A percentile compares a stretch with the other conserved stretches of the same genome.
Evolutionary conservation across 2,329 filamentous ascomycete genomes (phyloP).

Genomic region (Clonostachys solani): DNA sequence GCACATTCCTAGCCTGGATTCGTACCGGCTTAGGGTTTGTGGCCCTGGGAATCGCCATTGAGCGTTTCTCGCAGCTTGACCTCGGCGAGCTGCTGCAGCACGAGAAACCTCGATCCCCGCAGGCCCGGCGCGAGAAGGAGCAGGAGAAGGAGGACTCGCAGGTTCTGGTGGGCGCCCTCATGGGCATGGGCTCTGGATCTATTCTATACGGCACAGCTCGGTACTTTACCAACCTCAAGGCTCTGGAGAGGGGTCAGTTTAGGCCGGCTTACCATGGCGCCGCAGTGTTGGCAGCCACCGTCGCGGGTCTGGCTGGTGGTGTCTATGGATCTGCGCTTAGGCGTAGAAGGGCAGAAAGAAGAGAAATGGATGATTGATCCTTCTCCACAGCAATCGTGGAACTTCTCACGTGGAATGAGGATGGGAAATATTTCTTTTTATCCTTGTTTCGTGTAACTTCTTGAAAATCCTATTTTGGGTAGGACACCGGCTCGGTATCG

Average conservation of each 20-base stretch:
- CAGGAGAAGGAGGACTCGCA: constrained; percentile 3
- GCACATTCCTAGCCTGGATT: constrained; percentile 37
- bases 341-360: too few relatives aligned
- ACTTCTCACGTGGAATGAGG: too few relatives aligned
- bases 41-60: constrained; percentile 43
- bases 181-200: too few relatives aligned
- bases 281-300: constrained; percentile 17
- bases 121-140: background rate
- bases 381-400: too few relatives aligned
- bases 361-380: too few relatives aligned
- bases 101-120: background rate
- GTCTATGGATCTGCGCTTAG: constrained; percentile 6
- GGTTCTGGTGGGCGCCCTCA: constrained; percentile 8
- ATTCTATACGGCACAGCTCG: too few relatives aligned
- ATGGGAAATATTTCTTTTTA: too few relatives aligned
- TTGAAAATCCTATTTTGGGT: too few relatives aligned
- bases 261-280: constrained; percentile 21
- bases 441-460: too few relatives aligned
- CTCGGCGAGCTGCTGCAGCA: constrained; percentile 12
- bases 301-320: constrained; percentile 20
- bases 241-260: constrained; percentile 31
- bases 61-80: constrained; percentile 40
- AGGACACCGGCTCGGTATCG: too few relatives aligned
- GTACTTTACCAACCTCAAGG: too few relatives aligned
- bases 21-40: constrained; percentile 46